Evolutionary conservation across 1,284 basidiomycete species (phyloP), one percentile per base, ranked within the genome.

Genomic region (Xerocomus amazonicus): DNA sequence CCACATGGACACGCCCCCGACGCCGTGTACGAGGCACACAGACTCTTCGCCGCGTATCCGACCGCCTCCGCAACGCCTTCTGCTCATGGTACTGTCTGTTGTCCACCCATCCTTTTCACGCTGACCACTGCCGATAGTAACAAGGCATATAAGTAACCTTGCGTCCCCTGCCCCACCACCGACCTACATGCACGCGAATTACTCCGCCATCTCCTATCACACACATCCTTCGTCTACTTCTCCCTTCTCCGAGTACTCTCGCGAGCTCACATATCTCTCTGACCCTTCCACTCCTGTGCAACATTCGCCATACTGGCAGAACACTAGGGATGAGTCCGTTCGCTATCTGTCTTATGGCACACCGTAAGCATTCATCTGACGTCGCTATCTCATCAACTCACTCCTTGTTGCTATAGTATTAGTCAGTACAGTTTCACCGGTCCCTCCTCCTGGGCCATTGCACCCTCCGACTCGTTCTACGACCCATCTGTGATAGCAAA

Each of bases 41-140:
- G 75, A 40, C 65, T 87, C 32, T 71, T 87, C 38, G 75, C 79
- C 8, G 72, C 75, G 31, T 88, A 87, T 62, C 83, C 87, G 16
- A 74, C 83, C 57, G 81, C 82, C 33, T 86, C 84, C 50, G 81
- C 80, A 35, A 84, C 81, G 4, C 84, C 86, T 26, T 76, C 84
- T 7, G 74, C 78, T 38, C 85, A 88, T 59, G 82, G 87, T 85
- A 59, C 70, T 56, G 38, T 47, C 38, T 7, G 37, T 19, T 47
- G 44, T 50, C 47, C 26, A 19, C 46, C 52, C 45, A 45, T 47
- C 47, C 51, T 42, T 46, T 55, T 17, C 5, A 14, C 42, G 45
- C 49, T 66, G 50, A 66, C 52, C 39, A 34, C 36, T 0, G 7
- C 28, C n/a, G 45, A 33, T 55, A 89, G 87, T 83, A 37, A 75